These are phyloP conservation scores for Nannochloropsis salina DNA, from an alignment of 108 stramenopile species.

Conservation along the genomic window DNA sequence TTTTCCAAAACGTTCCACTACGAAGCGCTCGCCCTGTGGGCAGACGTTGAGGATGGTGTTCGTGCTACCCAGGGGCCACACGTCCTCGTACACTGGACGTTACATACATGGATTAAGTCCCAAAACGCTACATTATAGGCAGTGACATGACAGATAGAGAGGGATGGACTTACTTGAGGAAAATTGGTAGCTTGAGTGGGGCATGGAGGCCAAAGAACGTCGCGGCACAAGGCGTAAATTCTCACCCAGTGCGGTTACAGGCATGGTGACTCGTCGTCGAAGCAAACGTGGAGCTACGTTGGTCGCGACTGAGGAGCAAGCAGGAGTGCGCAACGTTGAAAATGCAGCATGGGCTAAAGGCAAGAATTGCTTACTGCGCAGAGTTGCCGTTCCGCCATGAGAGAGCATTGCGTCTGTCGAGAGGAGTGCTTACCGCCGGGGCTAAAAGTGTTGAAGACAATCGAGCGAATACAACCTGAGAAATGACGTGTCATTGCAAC, in stretches of 20 bases:
- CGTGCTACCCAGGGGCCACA: constrained; percentile 35
- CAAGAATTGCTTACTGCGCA: background rate
- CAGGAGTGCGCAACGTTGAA: background rate
- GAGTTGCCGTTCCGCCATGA: no score
- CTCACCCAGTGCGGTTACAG: background rate
- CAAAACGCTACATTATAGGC: no score
- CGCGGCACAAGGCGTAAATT: background rate
- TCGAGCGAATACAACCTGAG: no score
- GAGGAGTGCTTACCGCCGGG: no score
- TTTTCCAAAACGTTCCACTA: constrained; percentile 91
- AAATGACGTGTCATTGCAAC: no score
- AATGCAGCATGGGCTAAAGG: background rate
- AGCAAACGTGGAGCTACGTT: background rate
- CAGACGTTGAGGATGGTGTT: constrained; percentile 47
- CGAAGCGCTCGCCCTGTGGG: constrained; percentile 63
- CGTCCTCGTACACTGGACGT: constrained; percentile 24
- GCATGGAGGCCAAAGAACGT: background rate
- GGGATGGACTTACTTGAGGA: background rate
- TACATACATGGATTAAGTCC: background rate
- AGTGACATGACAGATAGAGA: no score
- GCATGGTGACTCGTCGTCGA: background rate
- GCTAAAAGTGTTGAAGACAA: no score
- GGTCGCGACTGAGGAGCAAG: background rate
- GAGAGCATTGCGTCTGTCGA: no score
- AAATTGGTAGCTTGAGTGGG: constrained; percentile 10